Percentiles rank a stretch among this genome's conserved stretches.
These are phyloP conservation scores for Cardamine occulta DNA, from an alignment of 345 rosid genomes.

Conservation along the genomic window DNA sequence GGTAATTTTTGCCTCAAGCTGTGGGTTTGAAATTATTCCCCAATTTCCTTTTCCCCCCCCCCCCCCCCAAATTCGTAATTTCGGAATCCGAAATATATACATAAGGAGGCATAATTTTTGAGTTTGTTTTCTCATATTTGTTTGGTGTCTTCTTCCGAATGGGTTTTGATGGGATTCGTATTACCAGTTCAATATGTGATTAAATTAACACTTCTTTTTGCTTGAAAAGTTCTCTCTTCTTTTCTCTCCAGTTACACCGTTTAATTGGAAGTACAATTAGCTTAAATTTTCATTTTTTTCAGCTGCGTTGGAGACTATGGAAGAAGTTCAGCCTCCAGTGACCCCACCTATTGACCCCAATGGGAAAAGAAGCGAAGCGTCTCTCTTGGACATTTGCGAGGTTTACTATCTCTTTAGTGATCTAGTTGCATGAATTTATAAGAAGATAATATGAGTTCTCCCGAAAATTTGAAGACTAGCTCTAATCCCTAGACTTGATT, in stretches of 20 bases:
- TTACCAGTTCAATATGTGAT: background rate
- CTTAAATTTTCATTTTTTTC: conserved; percentile 9
- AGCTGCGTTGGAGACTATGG: conserved; percentile 41
- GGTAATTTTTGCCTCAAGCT: background rate
- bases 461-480: background rate
- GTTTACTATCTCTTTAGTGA: conserved; percentile 17
- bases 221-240: background rate
- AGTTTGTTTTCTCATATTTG: background rate
- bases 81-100: background rate
- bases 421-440: conserved; percentile 5
- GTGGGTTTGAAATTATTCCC: background rate
- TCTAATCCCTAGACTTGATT: conserved; percentile 2
- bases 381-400: conserved; percentile 43
- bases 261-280: conserved; percentile 2
- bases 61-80: background rate
- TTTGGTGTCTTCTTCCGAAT: background rate
- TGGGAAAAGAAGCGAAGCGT: conserved; percentile 38
- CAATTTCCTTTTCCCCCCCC: background rate
- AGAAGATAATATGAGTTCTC: background rate
- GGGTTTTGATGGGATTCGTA: conserved; percentile 1
- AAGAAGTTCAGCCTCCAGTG: conserved; percentile 48
- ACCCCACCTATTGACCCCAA: conserved; percentile 44
- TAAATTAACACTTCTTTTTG: background rate
- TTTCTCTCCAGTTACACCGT: background rate
- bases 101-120: background rate